Conservation (phyloP, 1,139 yeast species). For the Hyphopichia burtonii region DNA sequence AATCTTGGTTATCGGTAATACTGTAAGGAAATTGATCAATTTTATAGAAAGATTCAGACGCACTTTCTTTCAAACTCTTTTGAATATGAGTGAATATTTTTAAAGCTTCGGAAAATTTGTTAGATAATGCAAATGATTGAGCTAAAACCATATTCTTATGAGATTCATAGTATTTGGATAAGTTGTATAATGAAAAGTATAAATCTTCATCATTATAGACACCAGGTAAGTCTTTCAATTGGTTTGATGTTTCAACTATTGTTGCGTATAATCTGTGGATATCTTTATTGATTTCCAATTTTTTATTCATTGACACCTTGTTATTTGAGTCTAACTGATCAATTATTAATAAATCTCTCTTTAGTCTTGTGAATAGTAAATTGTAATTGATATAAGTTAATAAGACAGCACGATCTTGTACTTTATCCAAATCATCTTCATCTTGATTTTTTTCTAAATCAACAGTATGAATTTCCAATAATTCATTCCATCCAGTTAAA, state of each 20-base stretch:
- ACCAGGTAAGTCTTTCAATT: constrained; percentile 82
- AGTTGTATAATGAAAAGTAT: constrained; percentile 48
- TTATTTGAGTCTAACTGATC: constrained; percentile 24
- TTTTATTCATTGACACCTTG: constrained; percentile 14
- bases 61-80: constrained; percentile 13
- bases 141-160: constrained; percentile 48
- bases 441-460: constrained; percentile 46
- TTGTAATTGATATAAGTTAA: constrained; percentile 74
- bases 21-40: constrained; percentile 38
- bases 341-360: constrained; percentile 63
- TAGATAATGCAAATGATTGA: constrained; percentile 45
- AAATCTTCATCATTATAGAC: constrained; percentile 82
- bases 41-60: constrained; percentile 17
- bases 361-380: constrained; percentile 61
- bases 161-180: constrained; percentile 47
- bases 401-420: constrained; percentile 73
- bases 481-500: constrained; percentile 36
- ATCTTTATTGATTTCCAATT: constrained; percentile 43
- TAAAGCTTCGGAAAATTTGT: constrained; percentile 53
- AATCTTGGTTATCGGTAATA: constrained; percentile 36
- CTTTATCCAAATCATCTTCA: constrained; percentile 50
- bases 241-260: constrained; percentile 47
- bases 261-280: constrained; percentile 49
- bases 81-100: constrained; percentile 46
- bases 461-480: constrained; percentile 46